phyloP scores from a whole-genome alignment of 352 stramenopile genomes.

The Globisporangium spinosum region DNA sequence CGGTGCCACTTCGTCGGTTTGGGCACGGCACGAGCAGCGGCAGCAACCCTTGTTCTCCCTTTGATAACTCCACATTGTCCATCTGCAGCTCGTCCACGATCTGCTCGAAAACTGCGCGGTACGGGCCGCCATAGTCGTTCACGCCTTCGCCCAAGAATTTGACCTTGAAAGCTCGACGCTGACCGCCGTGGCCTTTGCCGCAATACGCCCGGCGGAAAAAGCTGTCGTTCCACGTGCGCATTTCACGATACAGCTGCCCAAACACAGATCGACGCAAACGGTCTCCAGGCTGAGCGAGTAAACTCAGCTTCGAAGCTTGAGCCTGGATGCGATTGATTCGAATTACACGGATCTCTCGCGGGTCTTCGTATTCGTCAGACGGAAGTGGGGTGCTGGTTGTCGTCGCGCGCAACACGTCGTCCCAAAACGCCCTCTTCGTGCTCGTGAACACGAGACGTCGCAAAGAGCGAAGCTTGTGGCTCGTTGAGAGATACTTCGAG shows the following conservation, averaged over 20 bases:
- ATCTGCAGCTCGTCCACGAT: slow-evolving; percentile 94
- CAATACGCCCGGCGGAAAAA: slow-evolving; percentile 95
- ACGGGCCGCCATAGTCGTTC: slow-evolving; percentile 98
- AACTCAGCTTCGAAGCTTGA: slow-evolving; percentile 82
- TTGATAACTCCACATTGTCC: slow-evolving; percentile 84
- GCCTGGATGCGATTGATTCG: slow-evolving; percentile 96
- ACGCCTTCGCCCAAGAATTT: slow-evolving; percentile 98
- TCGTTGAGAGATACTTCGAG: slow-evolving; percentile 50
- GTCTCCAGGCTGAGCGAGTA: slow-evolving; percentile 85
- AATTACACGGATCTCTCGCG: slow-evolving; percentile 96
- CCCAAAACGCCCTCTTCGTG: slow-evolving; percentile 93
- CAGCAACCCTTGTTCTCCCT: slow-evolving; percentile 84
- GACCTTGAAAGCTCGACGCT: slow-evolving; percentile 98
- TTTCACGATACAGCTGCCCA: slow-evolving; percentile 96
- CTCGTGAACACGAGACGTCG: slow-evolving; percentile 87
- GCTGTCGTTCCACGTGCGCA: slow-evolving; percentile 92
- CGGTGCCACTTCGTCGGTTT: slow-evolving; percentile 81
- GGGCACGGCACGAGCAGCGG: slow-evolving; percentile 87
- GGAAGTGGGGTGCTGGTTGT: slow-evolving; percentile 95
- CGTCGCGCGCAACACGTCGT: slow-evolving; percentile 92
- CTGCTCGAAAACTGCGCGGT: slow-evolving; percentile 97
- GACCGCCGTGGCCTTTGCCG: slow-evolving; percentile 95
- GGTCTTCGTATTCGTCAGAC: slow-evolving; percentile 98
- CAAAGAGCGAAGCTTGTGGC: slow-evolving; percentile 65
- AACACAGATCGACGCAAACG: slow-evolving; percentile 93